phyloP scores from a whole-genome alignment of 805 yeast genomes.

The Yamadazyma paraphyllophila region DNA sequence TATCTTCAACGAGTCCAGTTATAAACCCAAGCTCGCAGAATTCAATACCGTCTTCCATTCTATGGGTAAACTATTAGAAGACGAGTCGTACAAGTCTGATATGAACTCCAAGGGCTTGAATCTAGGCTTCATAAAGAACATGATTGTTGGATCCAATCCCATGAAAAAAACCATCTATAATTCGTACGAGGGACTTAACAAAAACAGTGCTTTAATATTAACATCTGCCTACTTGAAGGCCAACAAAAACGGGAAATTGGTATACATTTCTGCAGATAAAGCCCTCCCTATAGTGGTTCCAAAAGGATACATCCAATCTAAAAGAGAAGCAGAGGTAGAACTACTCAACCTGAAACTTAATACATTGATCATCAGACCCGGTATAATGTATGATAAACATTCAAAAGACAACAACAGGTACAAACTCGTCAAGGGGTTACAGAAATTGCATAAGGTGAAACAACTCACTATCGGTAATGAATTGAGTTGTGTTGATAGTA shows the following conservation, averaged over 20 bases:
- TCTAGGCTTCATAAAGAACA: conserved; percentile 6
- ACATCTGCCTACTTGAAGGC: conserved; percentile 32
- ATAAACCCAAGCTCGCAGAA: conserved; percentile 43
- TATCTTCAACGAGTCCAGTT: conserved; percentile 62
- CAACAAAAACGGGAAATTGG: conserved; percentile 29
- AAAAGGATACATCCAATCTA: conserved; percentile 67
- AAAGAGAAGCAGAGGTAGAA: conserved; percentile 72
- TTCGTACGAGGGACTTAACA: conserved; percentile 63
- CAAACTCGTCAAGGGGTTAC: conserved; percentile 29
- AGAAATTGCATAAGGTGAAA: conserved; percentile 45
- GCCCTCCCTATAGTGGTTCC: conserved; percentile 59
- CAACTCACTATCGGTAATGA: conserved; percentile 36
- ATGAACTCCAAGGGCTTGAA: conserved; percentile 28
- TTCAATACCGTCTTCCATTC: conserved; percentile 77
- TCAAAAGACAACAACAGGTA: conserved; percentile 14
- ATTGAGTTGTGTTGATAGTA: conserved; percentile 39
- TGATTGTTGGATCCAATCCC: conserved; percentile 61
- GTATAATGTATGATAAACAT: conserved; percentile 69
- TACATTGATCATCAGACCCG: conserved; percentile 72
- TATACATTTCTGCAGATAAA: conserved; percentile 82
- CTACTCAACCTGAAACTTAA: conserved; percentile 49
- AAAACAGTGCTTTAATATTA: conserved; percentile 63
- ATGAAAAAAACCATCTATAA: conserved; percentile 44
- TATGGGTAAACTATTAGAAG: conserved; percentile 72
- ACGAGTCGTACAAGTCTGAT: conserved; percentile 61